Base-by-base conservation (phyloP, 2,329 filamentous ascomycete species). In the Penicillium sp. region DNA sequence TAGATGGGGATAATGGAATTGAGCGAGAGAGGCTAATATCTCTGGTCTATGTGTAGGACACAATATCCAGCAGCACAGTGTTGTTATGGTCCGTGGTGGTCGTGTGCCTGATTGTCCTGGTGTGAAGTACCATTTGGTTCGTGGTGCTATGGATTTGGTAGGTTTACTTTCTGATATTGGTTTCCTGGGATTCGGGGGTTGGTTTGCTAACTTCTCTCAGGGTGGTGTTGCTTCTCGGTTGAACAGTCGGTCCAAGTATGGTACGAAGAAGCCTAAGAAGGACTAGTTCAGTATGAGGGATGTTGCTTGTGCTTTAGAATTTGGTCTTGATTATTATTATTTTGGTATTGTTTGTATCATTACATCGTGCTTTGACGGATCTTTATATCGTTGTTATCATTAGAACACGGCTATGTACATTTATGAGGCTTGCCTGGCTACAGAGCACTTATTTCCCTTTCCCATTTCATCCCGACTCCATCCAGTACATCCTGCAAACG, bases 21-120 rank as follows among this genome's bases (percentile, higher is more conserved):
- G n/a, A n/a, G n/a, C n/a, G n/a, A n/a, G n/a, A n/a, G 34, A 46
- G 31, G 34, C 53, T 53, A 48, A 53, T 48, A n/a, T 32, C 24
- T 9, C 13, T 32, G n/a, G n/a, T n/a, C n/a, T n/a, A n/a, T 46
- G 19, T 52, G 3, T 58, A 82, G 80, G 93, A 42, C 93, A 98
- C 74, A 98, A 97, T 71, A 90, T 97, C 58, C 91, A 97, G 77
- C 93, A 97, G 78, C 93, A 98, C 77, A 94, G 87, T 62, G 93
- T 98, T 41, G 93, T 98, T 49, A 77, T 97, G 58, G 90, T 98
- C n/a, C 79, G 93, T 58, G 93, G 93, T 51, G 93, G 93, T 2
- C 79, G 93, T 67, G 83, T 82, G 57, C 93, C 97, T 79, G 93
- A 98, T 83, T 98, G 93, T 75, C 93, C 93, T 54, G 93, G 93